Conservation (phyloP, 352 stramenopile species). For the Aphanomyces astaci region DNA sequence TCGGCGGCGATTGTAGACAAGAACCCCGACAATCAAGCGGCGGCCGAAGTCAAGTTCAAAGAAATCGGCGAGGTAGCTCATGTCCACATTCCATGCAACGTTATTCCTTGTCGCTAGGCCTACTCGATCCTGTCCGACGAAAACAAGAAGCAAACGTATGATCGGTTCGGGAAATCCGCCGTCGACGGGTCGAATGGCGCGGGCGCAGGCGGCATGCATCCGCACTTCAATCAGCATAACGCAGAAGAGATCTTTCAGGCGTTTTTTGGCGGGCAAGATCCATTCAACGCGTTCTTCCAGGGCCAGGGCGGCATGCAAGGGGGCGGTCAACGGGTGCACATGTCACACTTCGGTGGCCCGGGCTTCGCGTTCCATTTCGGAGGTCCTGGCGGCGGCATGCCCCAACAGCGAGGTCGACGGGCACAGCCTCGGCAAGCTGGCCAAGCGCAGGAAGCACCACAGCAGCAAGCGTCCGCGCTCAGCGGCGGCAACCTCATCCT, state of each 20-base stretch:
- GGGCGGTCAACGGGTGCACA: constrained; percentile 51
- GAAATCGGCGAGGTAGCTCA: constrained; percentile 82
- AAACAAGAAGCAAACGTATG: constrained; percentile 83
- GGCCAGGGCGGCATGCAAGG: constrained; percentile 43
- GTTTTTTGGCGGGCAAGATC: constrained; percentile 75
- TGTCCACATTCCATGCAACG: no score
- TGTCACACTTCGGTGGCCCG: constrained; percentile 54
- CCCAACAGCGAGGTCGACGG: neutral
- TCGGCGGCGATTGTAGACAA: constrained; percentile 46
- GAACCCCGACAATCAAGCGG: constrained; percentile 83
- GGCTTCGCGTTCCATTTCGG: constrained; percentile 74
- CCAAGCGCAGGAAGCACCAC: neutral
- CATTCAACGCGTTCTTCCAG: constrained; percentile 81
- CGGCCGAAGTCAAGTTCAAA: constrained; percentile 85
- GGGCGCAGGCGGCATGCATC: constrained; percentile 33
- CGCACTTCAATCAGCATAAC: constrained; percentile 60
- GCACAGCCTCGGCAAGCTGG: neutral
- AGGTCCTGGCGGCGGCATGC: constrained; percentile 14
- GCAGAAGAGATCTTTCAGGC: constrained; percentile 75
- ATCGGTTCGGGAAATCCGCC: constrained; percentile 84
- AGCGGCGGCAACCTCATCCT: constrained; percentile 64
- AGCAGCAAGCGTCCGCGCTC: constrained; percentile 27
- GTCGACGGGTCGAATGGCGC: constrained; percentile 36
- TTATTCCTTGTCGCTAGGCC: no score
- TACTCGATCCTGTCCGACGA: constrained; percentile 88